Base-by-base conservation (phyloP, 2,329 filamentous ascomycete genomes). In the Aspergillus clavatus region DNA sequence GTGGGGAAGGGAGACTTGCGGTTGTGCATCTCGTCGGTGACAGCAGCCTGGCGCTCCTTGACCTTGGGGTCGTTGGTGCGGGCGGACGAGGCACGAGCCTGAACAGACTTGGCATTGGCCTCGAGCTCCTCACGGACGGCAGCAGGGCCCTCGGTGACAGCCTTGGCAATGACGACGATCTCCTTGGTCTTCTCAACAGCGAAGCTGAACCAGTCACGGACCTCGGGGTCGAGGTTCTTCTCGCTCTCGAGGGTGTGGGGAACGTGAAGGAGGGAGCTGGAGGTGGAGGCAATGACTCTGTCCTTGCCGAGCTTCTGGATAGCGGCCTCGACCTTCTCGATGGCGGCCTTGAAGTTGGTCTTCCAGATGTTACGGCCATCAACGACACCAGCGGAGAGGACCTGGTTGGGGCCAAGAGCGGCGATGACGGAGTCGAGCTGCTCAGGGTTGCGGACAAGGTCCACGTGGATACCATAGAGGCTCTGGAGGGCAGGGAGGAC, bases 311-410 rank as follows among this genome's bases (percentile, higher is more conserved):
- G 83, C 79, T 95, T 89, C 79, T 96, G 88, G 63, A 97, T 78
- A 55, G 91, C 93, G 49, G 82, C 78, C 82, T 97, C 89, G 51
- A 93, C 86, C 55, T 77, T 82, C 79, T 93, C 90, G 56, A 98
- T 94, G 66, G 93, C 89, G 63, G 82, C 83, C 82, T 95, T 87
- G 78, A 96, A 86, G 84, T 97, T 95, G 76, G 89, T 96, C 87
- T 98, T 98, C 93, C 93, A 98, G 80, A 98, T 97, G 82, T 98
- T 98, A 66, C 93, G 89, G 65, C 93, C 93, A 64, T 98, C 90
- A 58, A 98, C 93, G 61, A 98, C 87, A 88, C 93, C 93, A 56
- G 84, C 86, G 57, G 93, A 98, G 57, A 98, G 84, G 60, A 89
- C 74, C 69, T 95, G 94, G 71, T 89, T 89, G 69, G 88, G 74